A percentile compares a stretch with the other conserved stretches of the same genome.
phyloP scores from a whole-genome alignment of 2,329 filamentous ascomycete species.

The Monosporascus sp. region DNA sequence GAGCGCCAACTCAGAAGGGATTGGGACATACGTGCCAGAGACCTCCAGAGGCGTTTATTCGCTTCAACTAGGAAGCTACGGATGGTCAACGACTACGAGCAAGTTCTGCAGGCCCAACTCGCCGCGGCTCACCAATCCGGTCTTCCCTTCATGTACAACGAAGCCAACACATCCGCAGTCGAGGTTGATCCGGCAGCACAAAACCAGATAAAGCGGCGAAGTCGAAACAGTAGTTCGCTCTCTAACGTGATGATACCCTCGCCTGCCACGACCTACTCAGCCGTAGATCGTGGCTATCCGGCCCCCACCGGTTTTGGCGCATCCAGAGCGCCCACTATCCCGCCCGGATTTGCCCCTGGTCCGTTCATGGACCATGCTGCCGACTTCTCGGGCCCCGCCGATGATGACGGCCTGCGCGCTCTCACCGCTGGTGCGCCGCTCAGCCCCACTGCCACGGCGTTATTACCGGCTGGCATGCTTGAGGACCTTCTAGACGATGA shows the following conservation, averaged over 20 bases:
- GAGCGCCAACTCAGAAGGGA: conserved; percentile 48
- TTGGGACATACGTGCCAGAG: conserved; percentile 49
- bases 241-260: conserved; percentile 36
- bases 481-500: conserved; percentile 56
- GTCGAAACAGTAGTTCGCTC: conserved; percentile 43
- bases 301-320: conserved; percentile 47
- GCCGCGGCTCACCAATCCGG: conserved; percentile 37
- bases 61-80: conserved; percentile 43
- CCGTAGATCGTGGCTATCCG: conserved; percentile 37
- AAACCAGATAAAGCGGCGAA: conserved; percentile 42
- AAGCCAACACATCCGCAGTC: conserved; percentile 37
- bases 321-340: conserved; percentile 31
- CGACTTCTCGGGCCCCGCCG: conserved; percentile 40
- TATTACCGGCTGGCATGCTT: conserved; percentile 64
- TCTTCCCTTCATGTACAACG: conserved; percentile 38
- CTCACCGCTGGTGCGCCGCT: conserved; percentile 63
- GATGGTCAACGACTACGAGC: conserved; percentile 43
- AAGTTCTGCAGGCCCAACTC: conserved; percentile 43
- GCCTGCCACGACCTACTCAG: conserved; percentile 36
- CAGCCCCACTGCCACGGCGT: conserved; percentile 69
- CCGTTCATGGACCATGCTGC: conserved; percentile 47
- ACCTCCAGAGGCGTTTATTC: conserved; percentile 46
- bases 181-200: conserved; percentile 42
- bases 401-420: conserved; percentile 58
- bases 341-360: conserved; percentile 46